Evolutionary conservation across 116 monocot genomes (phyloP), one percentile per base, ranked within the genome.

Genomic region (Thalassia testudinum): DNA sequence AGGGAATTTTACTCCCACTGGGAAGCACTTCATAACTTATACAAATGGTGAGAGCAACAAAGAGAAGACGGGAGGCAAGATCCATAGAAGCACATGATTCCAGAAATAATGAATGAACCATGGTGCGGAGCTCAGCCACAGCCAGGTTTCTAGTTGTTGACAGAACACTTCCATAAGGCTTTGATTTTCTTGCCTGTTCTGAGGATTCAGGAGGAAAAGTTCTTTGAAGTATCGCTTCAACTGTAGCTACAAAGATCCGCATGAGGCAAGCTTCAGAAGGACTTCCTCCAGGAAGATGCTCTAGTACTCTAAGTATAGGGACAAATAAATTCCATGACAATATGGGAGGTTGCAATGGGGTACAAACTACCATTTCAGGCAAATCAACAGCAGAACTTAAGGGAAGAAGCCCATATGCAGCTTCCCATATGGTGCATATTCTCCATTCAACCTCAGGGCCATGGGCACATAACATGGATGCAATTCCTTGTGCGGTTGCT

Each of bases 341-440:
- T 49, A 75, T 64, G 59, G 90, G 90, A 56, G 90, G 80, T 56
- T 89, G 89, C 47, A 89, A 50, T 30, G 89, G 83, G 37, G 90
- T 59, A 24, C 80, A 74, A 38, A 90, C 80, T 12, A 90, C 72
- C 44, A 90, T 84, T 68, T 90, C 90, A 28, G 90, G 90, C 20
- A 90, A 75, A 62, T 90, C 90, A 60, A 84, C 72, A 54, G 78
- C 75, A 49, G 81, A 84, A 66, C 73, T 84, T 24, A 90, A 54
- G 27, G 90, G 84, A 59, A 90, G 78, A 37, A 90, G 72, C 16
- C 90, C 90, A 72, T 90, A 90, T 26, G 90, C 84, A 62, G 90
- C 90, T 70, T 90, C 90, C 90, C 90, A 90, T 34, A 90, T 90
- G 20, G 84, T 78, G 53, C 90, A 90, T 24, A 90, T 84, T 70